Percentiles rank a stretch among this genome's conserved stretches.
Conservation (phyloP, 176 grass and related monocot species). For the Oryza glumipatula region DNA sequence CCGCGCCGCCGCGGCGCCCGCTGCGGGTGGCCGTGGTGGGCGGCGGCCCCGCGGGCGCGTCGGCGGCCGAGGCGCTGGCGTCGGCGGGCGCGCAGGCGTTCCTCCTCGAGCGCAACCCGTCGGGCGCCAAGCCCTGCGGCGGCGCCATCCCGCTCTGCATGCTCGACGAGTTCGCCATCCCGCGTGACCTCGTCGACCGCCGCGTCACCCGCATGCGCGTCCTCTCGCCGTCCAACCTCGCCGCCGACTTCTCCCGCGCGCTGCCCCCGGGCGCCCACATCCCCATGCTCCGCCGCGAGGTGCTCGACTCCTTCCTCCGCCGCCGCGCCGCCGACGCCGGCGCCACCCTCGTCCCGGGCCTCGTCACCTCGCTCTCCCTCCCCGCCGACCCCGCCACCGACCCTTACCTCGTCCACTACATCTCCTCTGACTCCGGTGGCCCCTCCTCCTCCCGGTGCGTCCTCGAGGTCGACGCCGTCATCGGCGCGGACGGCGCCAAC, state of each 20-base stretch:
- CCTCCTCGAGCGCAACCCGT: conserved; percentile 79
- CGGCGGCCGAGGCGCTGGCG: conserved; percentile 75
- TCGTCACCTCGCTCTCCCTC: conserved; percentile 68
- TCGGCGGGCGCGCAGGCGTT: conserved; percentile 58
- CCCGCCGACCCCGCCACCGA: conserved; percentile 42
- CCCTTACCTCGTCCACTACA: conserved; percentile 74
- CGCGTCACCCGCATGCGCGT: conserved; percentile 82
- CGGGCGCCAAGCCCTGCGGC: conserved; percentile 85
- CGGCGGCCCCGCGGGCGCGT: conserved; percentile 82
- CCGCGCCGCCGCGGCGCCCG: conserved; percentile 14
- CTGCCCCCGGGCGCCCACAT: conserved; percentile 67
- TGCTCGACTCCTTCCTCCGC: conserved; percentile 88
- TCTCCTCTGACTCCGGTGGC: conserved; percentile 25
- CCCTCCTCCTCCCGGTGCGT: conserved; percentile 26
- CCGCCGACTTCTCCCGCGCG: conserved; percentile 73
- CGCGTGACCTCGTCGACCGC: conserved; percentile 71
- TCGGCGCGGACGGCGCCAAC: conserved; percentile 92
- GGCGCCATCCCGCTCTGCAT: conserved; percentile 96
- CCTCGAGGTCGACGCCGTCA: conserved; percentile 75
- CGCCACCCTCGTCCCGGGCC: conserved; percentile 63
- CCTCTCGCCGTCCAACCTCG: conserved; percentile 84
- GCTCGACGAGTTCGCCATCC: conserved; percentile 89
- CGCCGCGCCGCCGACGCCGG: conserved; percentile 56
- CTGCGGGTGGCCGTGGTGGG: conserved; percentile 86
- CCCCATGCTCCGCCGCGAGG: conserved; percentile 94